These are phyloP conservation scores for Fragaria ananassa DNA, from an alignment of 306 rosid species.

Conservation along the genomic window DNA sequence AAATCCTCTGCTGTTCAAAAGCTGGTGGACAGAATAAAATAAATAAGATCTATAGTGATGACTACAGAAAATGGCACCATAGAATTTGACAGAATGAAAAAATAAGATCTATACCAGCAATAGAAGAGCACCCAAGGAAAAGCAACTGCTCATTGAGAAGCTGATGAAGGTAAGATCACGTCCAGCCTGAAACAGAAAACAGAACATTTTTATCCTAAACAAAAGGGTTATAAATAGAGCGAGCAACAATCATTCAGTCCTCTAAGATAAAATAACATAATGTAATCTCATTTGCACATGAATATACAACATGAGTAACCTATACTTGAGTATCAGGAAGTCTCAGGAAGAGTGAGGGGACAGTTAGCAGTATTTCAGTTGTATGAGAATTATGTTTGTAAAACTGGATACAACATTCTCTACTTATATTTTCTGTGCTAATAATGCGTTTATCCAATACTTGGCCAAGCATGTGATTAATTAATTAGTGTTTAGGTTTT, in stretches of 20 bases:
- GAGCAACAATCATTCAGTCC: background rate
- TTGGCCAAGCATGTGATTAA: background rate
- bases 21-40: background rate
- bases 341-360: background rate
- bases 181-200: constrained; percentile 3
- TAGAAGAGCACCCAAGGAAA: constrained; percentile 11
- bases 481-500: background rate
- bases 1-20: constrained; percentile 3
- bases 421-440: background rate
- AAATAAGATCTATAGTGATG: background rate
- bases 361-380: background rate
- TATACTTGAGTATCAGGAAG: background rate
- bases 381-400: background rate
- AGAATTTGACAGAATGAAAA: background rate
- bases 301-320: background rate
- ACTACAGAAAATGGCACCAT: background rate
- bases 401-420: background rate
- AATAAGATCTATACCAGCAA: background rate
- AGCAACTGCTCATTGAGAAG: constrained; percentile 7
- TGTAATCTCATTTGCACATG: background rate
- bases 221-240: background rate
- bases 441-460: background rate
- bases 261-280: background rate
- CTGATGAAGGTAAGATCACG: constrained; percentile 10
- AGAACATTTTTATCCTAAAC: background rate